Conservation (phyloP, 805 yeast species). For the Suhomyces kilbournensis region DNA sequence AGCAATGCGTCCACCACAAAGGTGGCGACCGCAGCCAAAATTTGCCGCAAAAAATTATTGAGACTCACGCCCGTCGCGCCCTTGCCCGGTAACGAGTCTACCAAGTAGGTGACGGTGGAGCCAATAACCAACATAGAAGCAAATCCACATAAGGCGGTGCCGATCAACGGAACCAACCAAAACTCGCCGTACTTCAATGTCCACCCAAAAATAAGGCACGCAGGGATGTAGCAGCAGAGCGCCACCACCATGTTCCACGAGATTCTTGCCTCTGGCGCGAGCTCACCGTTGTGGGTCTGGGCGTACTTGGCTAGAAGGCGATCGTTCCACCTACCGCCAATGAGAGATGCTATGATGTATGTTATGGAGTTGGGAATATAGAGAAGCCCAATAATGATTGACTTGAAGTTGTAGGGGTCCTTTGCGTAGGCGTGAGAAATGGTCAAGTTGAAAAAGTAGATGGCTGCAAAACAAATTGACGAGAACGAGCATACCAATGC, state of each 20-base stretch:
- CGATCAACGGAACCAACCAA: conserved; percentile 80
- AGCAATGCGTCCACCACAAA: conserved; percentile 73
- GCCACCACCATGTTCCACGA: conserved; percentile 73
- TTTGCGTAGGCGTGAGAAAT: conserved; percentile 59
- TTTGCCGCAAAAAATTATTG: conserved; percentile 70
- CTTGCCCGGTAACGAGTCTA: conserved; percentile 80
- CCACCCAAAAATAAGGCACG: conserved; percentile 81
- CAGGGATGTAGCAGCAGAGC: conserved; percentile 56
- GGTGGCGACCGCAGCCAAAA: conserved; percentile 72
- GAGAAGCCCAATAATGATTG: conserved; percentile 66
- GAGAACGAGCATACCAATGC: conserved; percentile 61
- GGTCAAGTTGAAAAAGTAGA: conserved; percentile 74
- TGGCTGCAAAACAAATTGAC: conserved; percentile 65
- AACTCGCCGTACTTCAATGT: conserved; percentile 59
- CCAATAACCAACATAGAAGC: conserved; percentile 84
- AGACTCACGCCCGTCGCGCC: conserved; percentile 89
- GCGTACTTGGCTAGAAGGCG: conserved; percentile 49
- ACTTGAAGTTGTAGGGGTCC: conserved; percentile 66
- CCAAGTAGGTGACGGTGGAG: conserved; percentile 73
- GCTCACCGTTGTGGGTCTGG: conserved; percentile 56
- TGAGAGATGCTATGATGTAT: conserved; percentile 69
- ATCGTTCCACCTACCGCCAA: conserved; percentile 82
- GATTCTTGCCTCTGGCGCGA: conserved; percentile 75
- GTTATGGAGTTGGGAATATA: conserved; percentile 83
- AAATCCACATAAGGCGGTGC: conserved; percentile 78